Base-by-base conservation (phyloP, 371 early-diverging fungal genomes). In the Actinomucor elegans region DNA sequence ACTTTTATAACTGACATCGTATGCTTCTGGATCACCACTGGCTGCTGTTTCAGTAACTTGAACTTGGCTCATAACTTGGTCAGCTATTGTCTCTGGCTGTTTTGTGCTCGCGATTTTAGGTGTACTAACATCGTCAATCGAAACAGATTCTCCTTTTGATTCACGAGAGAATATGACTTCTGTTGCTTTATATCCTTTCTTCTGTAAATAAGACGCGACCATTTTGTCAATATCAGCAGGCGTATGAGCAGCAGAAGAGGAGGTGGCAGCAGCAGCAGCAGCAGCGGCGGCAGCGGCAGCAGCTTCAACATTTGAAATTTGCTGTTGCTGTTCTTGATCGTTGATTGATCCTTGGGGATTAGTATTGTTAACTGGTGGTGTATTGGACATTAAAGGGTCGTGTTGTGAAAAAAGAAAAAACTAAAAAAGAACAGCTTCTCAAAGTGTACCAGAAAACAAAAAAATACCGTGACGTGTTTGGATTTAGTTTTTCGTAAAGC, bases 1-100 rank as follows among this genome's bases (percentile, higher is more conserved):
- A 63, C 84, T 82, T 11, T 77, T 73, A 71, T 96, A 98, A 49
- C 84, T 83, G 33, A 79, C 64, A 41, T 82, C 81, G 57, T 94
- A 93, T 7, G 83, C 84, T 36, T 85, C 82, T 7, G 92, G 88
- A 58, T 90, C 86, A 47, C 83, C 76, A 66, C 32, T 29, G n/a
- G 50, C 54, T 29, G 48, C 47, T 35, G 51, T 52, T 21, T 59
- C 48, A 14, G n/a, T 28, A 2, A 37, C 46, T n/a, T 35, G 27
- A 14, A 14, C 33, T 53, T 29, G 24, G 14, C 18, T 46, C 11
- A 7, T 24, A 10, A 26, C n/a, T 29, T n/a, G n/a, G n/a, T n/a
- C n/a, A n/a, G n/a, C n/a, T n/a, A n/a, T n/a, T n/a, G n/a, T n/a
- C n/a, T n/a, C n/a, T n/a, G n/a, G n/a, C n/a, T n/a, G n/a, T n/a